A percentile compares a stretch with the other conserved stretches of the same genome.
Conservation (phyloP, 2,329 filamentous ascomycete genomes). For the Magnaporthiopsis rhizophila region DNA sequence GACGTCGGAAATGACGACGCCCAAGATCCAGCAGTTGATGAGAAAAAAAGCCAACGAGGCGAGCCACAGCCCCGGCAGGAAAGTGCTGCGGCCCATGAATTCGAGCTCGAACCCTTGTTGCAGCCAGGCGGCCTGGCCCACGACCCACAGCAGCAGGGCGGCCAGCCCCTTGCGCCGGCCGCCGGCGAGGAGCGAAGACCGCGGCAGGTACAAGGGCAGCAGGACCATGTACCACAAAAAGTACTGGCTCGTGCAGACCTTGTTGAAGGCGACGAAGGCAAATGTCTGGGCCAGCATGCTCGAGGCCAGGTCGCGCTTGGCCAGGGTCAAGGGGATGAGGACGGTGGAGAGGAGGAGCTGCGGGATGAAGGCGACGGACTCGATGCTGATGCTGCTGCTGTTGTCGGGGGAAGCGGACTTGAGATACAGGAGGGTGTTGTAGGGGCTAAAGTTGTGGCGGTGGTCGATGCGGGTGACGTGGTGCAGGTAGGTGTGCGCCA, state of each 20-base stretch:
- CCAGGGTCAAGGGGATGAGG: constrained; percentile 60
- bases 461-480: constrained; percentile 91
- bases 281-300: constrained; percentile 94
- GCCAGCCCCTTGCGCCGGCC: constrained; percentile 52
- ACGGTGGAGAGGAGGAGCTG: constrained; percentile 75
- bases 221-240: constrained; percentile 98
- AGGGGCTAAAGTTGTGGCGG: constrained; percentile 96
- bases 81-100: constrained; percentile 74
- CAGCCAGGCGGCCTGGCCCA: constrained; percentile 67
- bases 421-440: constrained; percentile 86
- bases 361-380: constrained; percentile 81
- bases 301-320: constrained; percentile 71
- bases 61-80: constrained; percentile 75
- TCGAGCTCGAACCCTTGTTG: constrained; percentile 70
- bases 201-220: constrained; percentile 80
- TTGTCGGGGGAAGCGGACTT: constrained; percentile 48
- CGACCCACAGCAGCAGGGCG: constrained; percentile 65
- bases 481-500: constrained; percentile 87
- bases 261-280: constrained; percentile 96
- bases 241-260: constrained; percentile 98
- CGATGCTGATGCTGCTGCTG: constrained; percentile 34
- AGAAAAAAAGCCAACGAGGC: constrained; percentile 72
- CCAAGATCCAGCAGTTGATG: constrained; percentile 81
- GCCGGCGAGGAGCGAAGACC: constrained; percentile 59
- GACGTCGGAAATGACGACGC: constrained; percentile 66